Evolutionary conservation across 139 green algal genomes (phyloP), one percentile per base, ranked within the genome.

Genomic region (Coccomyxa sp.): DNA sequence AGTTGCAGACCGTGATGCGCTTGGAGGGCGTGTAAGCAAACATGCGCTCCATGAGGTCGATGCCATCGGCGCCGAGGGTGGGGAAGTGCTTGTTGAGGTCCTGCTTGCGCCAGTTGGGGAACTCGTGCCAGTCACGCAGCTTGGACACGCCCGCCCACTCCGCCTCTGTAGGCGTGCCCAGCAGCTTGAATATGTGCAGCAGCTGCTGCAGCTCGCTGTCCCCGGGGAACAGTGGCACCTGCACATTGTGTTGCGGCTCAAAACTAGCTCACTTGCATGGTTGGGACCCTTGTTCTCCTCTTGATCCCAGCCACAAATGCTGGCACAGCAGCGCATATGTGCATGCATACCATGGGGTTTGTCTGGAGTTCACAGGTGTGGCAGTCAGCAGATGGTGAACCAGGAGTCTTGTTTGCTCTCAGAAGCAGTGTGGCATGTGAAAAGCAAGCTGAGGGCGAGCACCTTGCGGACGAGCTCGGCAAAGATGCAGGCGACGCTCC

Each of bases 401-500:
- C 63, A 71, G 63, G 9, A 71, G 9, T 71, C 18, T 71, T 14
- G 1, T 25, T 71, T 25, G 63, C 63, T 28, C 21, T 71, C 63
- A 71, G 9, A 28, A 15, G 18, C 18, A 3, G 10, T 71, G 63
- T 51, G 63, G 7, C 21, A 9, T 71, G 63, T 71, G 18, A 9
- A 71, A 11, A 25, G 63, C 18, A 71, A 15, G 38, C 38, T 11
- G 38, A 9, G 63, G 21, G 9, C 1, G 18, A 71, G 63, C 71
- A 88, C 85, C 85, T 88, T 88, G 38, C 59, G 76, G 16, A 96
- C 85, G 89, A 99, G 95, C 90, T 99, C 96, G 27, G 95, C 96
- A 90, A 99, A 98, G 71, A 99, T 99, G 93, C 96, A 99, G 67
- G 96, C 96, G 30, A 98, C 95, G 82, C 89, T 96, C 97, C 97